These are phyloP conservation scores for Eimeria tenella DNA, from an alignment of 169 alveolate genomes.

Conservation along the genomic window DNA sequence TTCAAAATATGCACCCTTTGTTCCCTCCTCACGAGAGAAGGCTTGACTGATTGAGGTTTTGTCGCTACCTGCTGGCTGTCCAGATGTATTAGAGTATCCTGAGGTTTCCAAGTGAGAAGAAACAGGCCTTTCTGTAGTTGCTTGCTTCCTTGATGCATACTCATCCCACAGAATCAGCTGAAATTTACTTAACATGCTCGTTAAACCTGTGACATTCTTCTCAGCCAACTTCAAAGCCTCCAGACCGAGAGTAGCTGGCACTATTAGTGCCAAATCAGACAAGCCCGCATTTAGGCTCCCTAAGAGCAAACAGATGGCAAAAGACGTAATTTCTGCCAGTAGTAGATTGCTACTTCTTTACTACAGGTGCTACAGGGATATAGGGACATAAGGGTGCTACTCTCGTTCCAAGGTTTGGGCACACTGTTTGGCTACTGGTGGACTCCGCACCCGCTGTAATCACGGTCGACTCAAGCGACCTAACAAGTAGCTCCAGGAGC, in stretches of 20 bases:
- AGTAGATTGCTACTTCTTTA: too few relatives aligned
- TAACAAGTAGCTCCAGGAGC: not conserved
- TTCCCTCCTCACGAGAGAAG: conserved; percentile 39
- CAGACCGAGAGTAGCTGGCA: conserved; percentile 20
- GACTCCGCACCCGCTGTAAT: conserved; percentile 45
- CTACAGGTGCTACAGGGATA: too few relatives aligned
- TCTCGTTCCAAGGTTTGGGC: too few relatives aligned
- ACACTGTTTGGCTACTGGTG: not conserved
- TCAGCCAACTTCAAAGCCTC: conserved; percentile 56
- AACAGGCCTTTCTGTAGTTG: not conserved
- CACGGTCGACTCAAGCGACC: conserved; percentile 52
- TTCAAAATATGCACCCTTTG: conserved; percentile 3
- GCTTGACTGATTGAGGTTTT: conserved; percentile 38
- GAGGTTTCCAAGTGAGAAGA: not conserved
- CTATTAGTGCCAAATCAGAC: conserved; percentile 44
- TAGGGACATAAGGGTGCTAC: too few relatives aligned
- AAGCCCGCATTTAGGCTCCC: conserved; percentile 55
- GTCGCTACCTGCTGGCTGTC: not conserved
- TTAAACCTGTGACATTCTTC: conserved; percentile 55
- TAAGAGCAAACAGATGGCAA: not conserved
- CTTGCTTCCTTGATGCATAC: conserved; percentile 22
- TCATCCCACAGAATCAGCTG: conserved; percentile 49
- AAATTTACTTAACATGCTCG: conserved; percentile 47
- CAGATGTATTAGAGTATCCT: not conserved
- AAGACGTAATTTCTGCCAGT: too few relatives aligned